A percentile compares a stretch with the other conserved stretches of the same genome.
Evolutionary conservation across 2,329 filamentous ascomycete species (phyloP).

Genomic region (Paecilomyces fulvus): DNA sequence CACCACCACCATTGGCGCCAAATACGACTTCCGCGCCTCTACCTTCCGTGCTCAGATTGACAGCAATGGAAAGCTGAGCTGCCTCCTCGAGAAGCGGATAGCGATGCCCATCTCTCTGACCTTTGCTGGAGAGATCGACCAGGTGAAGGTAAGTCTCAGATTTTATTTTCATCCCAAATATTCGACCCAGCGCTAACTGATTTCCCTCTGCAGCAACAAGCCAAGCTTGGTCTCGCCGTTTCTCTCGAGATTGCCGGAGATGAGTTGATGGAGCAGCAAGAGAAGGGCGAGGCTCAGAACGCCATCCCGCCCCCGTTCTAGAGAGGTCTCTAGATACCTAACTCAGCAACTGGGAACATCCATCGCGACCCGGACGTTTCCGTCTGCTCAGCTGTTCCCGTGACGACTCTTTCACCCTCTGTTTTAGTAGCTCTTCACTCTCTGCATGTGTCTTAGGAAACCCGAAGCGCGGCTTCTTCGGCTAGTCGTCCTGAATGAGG

Average conservation of each 20-base stretch:
- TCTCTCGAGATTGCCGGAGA: conserved; percentile 80
- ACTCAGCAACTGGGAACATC: conserved; percentile 2
- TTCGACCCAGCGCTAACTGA: conserved; percentile 3
- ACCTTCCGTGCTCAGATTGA: conserved; percentile 95
- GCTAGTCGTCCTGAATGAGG: conserved; percentile 22
- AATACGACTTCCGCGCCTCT: conserved; percentile 95
- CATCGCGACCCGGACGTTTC: conserved; percentile 1
- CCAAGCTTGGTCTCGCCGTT: conserved; percentile 89
- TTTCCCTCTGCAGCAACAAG: conserved; percentile 60
- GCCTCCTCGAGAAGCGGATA: conserved; percentile 90
- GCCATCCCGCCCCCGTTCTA: conserved; percentile 44
- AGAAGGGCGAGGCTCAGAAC: conserved; percentile 40
- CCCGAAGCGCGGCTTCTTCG: conserved; percentile 23
- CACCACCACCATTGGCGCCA: conserved; percentile 81
- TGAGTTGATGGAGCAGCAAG: conserved; percentile 79
- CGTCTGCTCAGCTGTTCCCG: conserved; percentile 14
- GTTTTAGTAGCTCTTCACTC: conserved; percentile 40
- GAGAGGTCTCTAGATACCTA: conserved; percentile 9
- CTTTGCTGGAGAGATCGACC: conserved; percentile 94
- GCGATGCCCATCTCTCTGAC: conserved; percentile 87
- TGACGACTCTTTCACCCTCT: conserved; percentile 22
- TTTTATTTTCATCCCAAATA: not conserved
- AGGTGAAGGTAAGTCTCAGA: conserved; percentile 67
- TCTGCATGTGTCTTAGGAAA: conserved; percentile 22
- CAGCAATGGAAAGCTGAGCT: conserved; percentile 86